These are phyloP conservation scores for Hypoxylon cercidicola DNA, from an alignment of 495 filamentous ascomycete genomes.

Conservation along the genomic window DNA sequence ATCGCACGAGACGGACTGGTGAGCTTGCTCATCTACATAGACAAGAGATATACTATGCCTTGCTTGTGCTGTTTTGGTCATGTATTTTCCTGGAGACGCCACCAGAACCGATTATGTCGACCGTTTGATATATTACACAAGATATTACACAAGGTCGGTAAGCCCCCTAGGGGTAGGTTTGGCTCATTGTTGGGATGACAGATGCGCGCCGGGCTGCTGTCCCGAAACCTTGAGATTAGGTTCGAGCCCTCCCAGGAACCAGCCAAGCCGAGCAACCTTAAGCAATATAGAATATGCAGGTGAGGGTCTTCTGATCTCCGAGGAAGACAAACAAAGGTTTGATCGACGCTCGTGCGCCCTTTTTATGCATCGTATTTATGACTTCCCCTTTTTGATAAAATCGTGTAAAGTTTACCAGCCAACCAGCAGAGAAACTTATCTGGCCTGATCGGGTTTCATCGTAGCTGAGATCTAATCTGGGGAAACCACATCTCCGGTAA, in stretches of 20 bases:
- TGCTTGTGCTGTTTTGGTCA: too few relatives aligned
- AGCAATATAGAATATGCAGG: constrained; percentile 4
- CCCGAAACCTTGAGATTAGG: constrained; percentile 1
- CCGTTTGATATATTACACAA: too few relatives aligned
- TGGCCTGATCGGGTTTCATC: constrained; percentile 8
- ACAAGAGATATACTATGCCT: too few relatives aligned
- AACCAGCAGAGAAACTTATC: constrained; percentile 1
- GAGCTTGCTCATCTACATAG: too few relatives aligned
- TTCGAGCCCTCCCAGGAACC: constrained; percentile 4
- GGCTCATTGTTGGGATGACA: constrained; percentile 13
- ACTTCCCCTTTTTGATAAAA: not conserved
- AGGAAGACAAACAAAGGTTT: constrained; percentile 2
- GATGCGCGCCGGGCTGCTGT: constrained; percentile 10
- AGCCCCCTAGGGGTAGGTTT: too few relatives aligned
- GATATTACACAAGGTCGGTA: too few relatives aligned
- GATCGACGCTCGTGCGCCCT: constrained; percentile 4
- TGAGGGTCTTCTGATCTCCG: constrained; percentile 2
- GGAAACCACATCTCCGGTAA: constrained; percentile 32
- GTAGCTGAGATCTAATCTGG: constrained; percentile 9
- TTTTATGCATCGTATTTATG: constrained; percentile 1
- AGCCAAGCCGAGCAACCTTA: not conserved
- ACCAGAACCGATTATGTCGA: too few relatives aligned
- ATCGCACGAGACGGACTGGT: too few relatives aligned
- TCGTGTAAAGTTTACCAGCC: not conserved
- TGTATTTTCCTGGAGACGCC: too few relatives aligned